A percentile compares a stretch with the other conserved stretches of the same genome.
Evolutionary conservation across 805 yeast species (phyloP).

Genomic region (Candida ipomoeae): DNA sequence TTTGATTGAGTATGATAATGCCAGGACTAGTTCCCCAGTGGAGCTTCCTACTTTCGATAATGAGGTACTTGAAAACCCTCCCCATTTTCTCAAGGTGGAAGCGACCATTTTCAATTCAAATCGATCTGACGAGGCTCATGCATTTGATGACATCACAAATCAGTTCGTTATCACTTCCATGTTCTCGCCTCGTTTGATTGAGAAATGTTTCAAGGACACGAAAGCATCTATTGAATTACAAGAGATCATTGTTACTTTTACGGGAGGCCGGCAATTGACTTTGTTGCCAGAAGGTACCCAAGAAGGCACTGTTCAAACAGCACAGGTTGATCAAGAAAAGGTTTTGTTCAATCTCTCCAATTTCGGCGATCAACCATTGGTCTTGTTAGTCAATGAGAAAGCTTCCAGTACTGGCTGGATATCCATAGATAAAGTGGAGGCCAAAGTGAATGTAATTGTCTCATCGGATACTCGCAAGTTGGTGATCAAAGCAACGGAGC

Average conservation of each 20-base stretch:
- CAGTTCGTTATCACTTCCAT: constrained; percentile 9
- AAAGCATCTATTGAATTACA: background rate
- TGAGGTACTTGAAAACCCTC: background rate
- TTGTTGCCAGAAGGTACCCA: constrained; percentile 6
- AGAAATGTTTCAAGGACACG: background rate
- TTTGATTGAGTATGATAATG: background rate
- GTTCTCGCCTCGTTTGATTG: background rate
- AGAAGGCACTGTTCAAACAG: constrained; percentile 1
- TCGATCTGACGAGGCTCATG: constrained; percentile 10
- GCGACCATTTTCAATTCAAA: constrained; percentile 16
- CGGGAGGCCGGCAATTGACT: background rate
- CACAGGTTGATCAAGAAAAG: background rate
- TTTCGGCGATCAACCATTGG: constrained; percentile 3
- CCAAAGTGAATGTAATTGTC: constrained; percentile 10
- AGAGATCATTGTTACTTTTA: background rate
- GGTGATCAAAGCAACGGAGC: constrained; percentile 4
- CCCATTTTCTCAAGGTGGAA: constrained; percentile 11
- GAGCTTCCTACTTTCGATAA: background rate
- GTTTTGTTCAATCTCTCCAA: constrained; percentile 6
- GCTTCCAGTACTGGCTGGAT: constrained; percentile 23
- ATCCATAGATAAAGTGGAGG: constrained; percentile 17
- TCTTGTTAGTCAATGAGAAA: constrained; percentile 21
- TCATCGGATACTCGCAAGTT: background rate
- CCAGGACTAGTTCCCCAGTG: too few species aligned
- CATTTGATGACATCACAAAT: constrained; percentile 18